Percentiles rank a stretch among this genome's conserved stretches.
phyloP scores from a whole-genome alignment of 1,139 yeast genomes.

The Suhomyces wounanorum region DNA sequence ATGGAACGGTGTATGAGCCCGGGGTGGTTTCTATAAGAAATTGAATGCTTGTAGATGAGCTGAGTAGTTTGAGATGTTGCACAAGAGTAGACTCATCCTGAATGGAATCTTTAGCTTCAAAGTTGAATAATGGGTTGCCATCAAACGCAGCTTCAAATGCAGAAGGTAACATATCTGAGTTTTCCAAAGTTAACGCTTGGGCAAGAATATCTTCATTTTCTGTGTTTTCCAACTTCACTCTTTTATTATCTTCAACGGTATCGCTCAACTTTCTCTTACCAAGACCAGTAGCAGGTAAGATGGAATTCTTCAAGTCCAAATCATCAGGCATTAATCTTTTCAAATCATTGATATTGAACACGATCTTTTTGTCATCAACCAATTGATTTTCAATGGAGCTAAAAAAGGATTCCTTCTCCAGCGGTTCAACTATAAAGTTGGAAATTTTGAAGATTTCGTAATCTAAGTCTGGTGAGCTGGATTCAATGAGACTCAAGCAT shows the following conservation, averaged over 20 bases:
- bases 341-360: conserved; percentile 57
- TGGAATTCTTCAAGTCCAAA: conserved; percentile 52
- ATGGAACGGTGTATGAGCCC: conserved; percentile 46
- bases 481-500: conserved; percentile 62
- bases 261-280: conserved; percentile 13
- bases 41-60: conserved; percentile 25
- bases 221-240: conserved; percentile 10
- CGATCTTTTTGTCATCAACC: conserved; percentile 44
- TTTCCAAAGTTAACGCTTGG: conserved; percentile 5
- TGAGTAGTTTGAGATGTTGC: conserved; percentile 56
- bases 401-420: conserved; percentile 32
- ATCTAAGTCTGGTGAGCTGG: conserved; percentile 45
- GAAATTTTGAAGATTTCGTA: conserved; percentile 35
- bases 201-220: conserved; percentile 16
- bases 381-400: conserved; percentile 35
- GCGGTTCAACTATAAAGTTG: conserved; percentile 46
- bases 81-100: conserved; percentile 7
- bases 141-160: conserved; percentile 10
- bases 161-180: conserved; percentile 1
- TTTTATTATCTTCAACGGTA: conserved; percentile 5
- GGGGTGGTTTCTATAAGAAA: conserved; percentile 39
- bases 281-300: conserved; percentile 25
- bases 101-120: conserved; percentile 20
- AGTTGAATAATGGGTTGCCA: conserved; percentile 15
- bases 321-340: conserved; percentile 45